Evolutionary conservation across 257 asterid genomes (phyloP), one percentile per base, ranked within the genome.

Genomic region (Fraxinus excelsior): DNA sequence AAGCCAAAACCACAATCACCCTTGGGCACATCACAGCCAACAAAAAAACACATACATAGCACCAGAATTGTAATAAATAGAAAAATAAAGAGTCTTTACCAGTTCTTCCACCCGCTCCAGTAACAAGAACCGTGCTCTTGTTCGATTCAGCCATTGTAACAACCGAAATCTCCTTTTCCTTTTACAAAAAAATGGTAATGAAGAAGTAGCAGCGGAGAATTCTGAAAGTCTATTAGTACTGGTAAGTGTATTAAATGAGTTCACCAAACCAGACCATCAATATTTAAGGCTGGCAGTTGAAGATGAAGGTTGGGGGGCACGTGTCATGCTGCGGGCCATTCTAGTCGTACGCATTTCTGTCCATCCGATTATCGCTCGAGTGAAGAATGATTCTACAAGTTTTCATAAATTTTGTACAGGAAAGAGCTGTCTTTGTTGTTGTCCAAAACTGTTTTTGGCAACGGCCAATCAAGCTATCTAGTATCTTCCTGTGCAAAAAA

Each of bases 61-160:
- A 26, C 68, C 8, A 62, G 34, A 62, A 62, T 12, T 62, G 68
- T 8, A 25, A 62, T 25, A 26, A 62, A 25, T 11, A 4, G 35
- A 7, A 23, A 62, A 62, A 26, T 12, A 23, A 25, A 62, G 66
- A 26, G 32, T 13, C 18, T 0, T 25, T 79, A 87, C 91, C 91
- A 65, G 91, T 87, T 83, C 91, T 81, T 10, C 89, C 91, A 79
- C 88, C 89, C 25, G 91, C 91, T 7, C 91, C 91, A 9, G 91
- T 84, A 66, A 87, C 87, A 35, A 87, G 89, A 74, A 87, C 91
- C 26, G 86, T 79, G 74, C 71, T 73, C 65, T 70, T 81, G 71
- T 29, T 65, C 23, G 49, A 77, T 67, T 85, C 83, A 34, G 89
- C 80, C 88, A 87, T 87, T 9, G 82, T 78, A 25, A 77, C 69